Base-by-base conservation (phyloP, 352 stramenopile species). In the Phytophthora multivora region DNA sequence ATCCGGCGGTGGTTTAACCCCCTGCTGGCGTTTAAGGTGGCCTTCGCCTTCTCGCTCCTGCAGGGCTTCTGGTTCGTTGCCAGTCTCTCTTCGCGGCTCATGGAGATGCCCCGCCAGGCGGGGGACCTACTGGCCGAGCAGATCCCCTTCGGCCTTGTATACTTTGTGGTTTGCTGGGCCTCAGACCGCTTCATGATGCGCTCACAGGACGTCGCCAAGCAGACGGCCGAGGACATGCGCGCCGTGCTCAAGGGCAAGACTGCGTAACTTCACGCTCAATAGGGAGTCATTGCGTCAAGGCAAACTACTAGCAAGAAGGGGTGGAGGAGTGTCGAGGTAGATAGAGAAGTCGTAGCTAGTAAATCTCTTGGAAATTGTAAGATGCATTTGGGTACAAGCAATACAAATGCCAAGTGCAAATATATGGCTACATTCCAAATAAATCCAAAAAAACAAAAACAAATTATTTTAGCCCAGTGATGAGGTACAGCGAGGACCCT, bases 151-250 rank as follows among this genome's bases (percentile, higher is more conserved):
- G 86, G 86, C 13, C 62, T 79, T 25, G 71, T 92, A 53, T 92
- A 90, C 69, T 94, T 94, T 38, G 36, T 77, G 9, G 69, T 94
- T 28, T 90, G 78, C 61, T 94, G 86, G 86, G 64, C 69, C 40
- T 84, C 86, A 36, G 86, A 94, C 63, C 83, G 86, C 47, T 94
- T 82, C 66, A 94, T 94, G 86, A 67, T 94, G 52, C 77, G 83
- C 59, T 84, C 80, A 15, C 71, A 87, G 41, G 67, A 77, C 42
- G 55, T 77, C 12, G 86, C 86, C 28, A 82, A 91, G 72, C 69
- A 88, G 54, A 88, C 71, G 11, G 80, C 83, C 10, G 48, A 83
- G 2, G 83, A 87, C 30, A 73, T 94, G 46, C 71, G 84, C 36
- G 69, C 76, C 12, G 72, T 91, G 36, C 56, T 89, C 15, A 64